These are phyloP conservation scores for Arxiozyma heterogenica DNA, from an alignment of 1,139 yeast species.

Conservation along the genomic window DNA sequence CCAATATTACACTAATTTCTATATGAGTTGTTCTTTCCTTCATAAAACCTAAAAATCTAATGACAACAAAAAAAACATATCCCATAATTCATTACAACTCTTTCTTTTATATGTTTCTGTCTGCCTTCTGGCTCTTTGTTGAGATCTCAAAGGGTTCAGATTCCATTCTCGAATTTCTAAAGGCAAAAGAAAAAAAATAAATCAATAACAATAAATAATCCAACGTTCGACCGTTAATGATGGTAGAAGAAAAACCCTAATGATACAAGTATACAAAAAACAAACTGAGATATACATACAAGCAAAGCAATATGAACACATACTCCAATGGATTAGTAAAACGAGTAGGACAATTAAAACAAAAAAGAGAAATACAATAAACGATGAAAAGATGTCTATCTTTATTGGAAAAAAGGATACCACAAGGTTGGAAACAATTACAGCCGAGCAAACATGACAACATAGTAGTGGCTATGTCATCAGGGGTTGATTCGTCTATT, in stretches of 20 bases:
- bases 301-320: neutral
- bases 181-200: too few relatives aligned
- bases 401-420: slow-evolving; percentile 7
- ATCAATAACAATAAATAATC: too few relatives aligned
- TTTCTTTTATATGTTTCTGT: too few relatives aligned
- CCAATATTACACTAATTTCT: too few relatives aligned
- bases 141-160: neutral
- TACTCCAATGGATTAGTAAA: neutral
- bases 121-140: neutral
- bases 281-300: neutral
- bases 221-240: neutral
- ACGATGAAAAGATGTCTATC: neutral
- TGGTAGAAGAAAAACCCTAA: neutral
- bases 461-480: slow-evolving; percentile 83
- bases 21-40: too few relatives aligned
- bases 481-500: slow-evolving; percentile 94
- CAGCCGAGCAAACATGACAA: slow-evolving; percentile 46
- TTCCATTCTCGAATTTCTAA: neutral
- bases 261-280: neutral
- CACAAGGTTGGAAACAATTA: slow-evolving; percentile 26
- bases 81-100: too few relatives aligned
- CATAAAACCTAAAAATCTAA: too few relatives aligned
- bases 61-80: too few relatives aligned
- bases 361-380: too few relatives aligned
- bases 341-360: too few relatives aligned